Percentiles rank a stretch among this genome's conserved stretches.
Conservation (phyloP, 768 basidiomycete species). For the Russula brevipes region DNA sequence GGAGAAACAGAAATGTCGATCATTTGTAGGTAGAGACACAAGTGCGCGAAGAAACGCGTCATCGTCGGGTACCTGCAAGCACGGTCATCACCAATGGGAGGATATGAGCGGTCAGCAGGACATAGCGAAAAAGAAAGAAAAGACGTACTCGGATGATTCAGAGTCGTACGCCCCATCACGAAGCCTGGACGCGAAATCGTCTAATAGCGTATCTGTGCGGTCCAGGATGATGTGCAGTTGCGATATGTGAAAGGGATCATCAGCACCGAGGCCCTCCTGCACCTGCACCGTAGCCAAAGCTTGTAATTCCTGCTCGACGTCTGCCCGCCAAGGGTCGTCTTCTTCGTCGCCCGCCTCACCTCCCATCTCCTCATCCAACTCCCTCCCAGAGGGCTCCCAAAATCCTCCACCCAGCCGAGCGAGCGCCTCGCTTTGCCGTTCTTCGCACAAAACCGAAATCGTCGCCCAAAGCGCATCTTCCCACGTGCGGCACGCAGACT, state of each 20-base stretch:
- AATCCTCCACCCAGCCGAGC: slow-evolving; percentile 61
- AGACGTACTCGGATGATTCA: slow-evolving; percentile 52
- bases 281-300: slow-evolving; percentile 53
- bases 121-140: not conserved
- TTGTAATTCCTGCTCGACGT: slow-evolving; percentile 54
- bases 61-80: slow-evolving; percentile 59
- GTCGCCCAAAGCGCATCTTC: slow-evolving; percentile 96
- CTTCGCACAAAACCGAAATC: slow-evolving; percentile 73
- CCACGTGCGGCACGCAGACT: slow-evolving; percentile 81
- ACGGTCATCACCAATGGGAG: not conserved
- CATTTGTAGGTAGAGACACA: slow-evolving; percentile 83
- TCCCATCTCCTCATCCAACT: slow-evolving; percentile 30
- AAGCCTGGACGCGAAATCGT: slow-evolving; percentile 59
- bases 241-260: slow-evolving; percentile 76
- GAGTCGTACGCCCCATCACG: slow-evolving; percentile 45
- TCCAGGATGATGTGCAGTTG: slow-evolving; percentile 76
- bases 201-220: slow-evolving; percentile 60
- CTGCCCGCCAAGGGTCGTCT: slow-evolving; percentile 60
- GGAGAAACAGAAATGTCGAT: slow-evolving; percentile 72
- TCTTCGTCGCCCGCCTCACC: slow-evolving; percentile 34
- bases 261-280: slow-evolving; percentile 59
- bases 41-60: slow-evolving; percentile 89
- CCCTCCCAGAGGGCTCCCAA: slow-evolving; percentile 65
- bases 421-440: slow-evolving; percentile 69
- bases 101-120: slow-evolving; percentile 20